Base-by-base conservation (phyloP, 768 basidiomycete genomes). In the Mycena albidolilacea region DNA sequence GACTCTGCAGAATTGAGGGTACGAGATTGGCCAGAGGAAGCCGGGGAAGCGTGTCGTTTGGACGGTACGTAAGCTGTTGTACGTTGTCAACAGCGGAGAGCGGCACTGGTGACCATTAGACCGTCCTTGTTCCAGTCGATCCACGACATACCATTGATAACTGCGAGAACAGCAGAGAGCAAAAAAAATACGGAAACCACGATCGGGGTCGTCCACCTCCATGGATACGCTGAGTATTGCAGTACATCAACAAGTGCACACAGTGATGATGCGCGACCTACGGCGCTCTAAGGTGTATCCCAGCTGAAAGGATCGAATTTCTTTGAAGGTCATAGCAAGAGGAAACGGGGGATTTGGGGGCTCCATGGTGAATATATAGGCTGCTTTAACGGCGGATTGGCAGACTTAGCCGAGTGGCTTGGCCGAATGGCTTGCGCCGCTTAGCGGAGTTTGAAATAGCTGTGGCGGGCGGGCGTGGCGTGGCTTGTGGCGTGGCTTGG, bases 1-100 rank as follows among this genome's bases (percentile, higher is more conserved):
- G 61, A 17, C 12, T 21, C 14, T 63, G 61, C 10, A 44, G n/a
- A 4, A 63, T 21, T 17, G 6, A 7, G 6, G 61, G 61, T 7
- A 63, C 6, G n/a, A 43, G 10, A 19, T 10, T n/a, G 30, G 41
- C 46, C 15, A 63, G n/a, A 10, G 44, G 61, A 14, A 63, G 44
- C 14, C 41, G 43, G 23, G 43, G 44, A n/a, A 63, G 17, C 41
- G 61, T 63, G 23, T 63, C 61, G 30, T 63, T 63, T 7, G 61
- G 61, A 6, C 44, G 61, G 44, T 46, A 63, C n/a, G 43, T 46
- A 2, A 21, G 8, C 30, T 63, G 14, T 39, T 63, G 61, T 46
- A 46, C 35, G 23, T 46, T 23, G 14, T 43, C 23, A 19, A 46
- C 44, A 11, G 61, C 61, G 7, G 61, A 63, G 11, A 63, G 61